Evolutionary conservation across 192 early-diverging fungal species (phyloP).

Genomic region (Linnemannia zychae): DNA sequence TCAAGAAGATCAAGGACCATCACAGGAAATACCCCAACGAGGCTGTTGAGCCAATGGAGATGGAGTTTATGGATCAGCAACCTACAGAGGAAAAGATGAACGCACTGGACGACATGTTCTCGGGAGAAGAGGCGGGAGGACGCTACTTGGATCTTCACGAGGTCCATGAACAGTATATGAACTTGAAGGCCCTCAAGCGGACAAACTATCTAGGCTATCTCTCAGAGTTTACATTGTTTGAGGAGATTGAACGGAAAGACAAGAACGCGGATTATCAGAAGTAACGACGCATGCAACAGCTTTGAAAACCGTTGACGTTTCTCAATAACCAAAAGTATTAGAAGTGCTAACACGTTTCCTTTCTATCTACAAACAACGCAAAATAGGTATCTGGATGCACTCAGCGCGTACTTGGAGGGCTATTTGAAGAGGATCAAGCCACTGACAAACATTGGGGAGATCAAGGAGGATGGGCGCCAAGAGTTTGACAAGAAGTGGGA

Average conservation of each 20-base stretch:
- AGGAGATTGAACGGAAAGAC: conserved; percentile 66
- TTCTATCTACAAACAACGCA: neutral
- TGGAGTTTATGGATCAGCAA: conserved; percentile 77
- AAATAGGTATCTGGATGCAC: conserved; percentile 71
- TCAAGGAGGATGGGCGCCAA: conserved; percentile 60
- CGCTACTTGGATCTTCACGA: conserved; percentile 90
- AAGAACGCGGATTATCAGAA: conserved; percentile 72
- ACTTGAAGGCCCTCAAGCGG: conserved; percentile 75
- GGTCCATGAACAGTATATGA: conserved; percentile 85
- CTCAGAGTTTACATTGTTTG: conserved; percentile 73
- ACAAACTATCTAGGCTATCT: conserved; percentile 80
- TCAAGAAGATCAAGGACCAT: conserved; percentile 85
- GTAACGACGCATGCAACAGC: conserved; percentile 46
- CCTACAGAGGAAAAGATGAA: conserved; percentile 55
- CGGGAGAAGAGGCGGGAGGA: conserved; percentile 92
- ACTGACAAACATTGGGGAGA: conserved; percentile 74
- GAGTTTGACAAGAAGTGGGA: conserved; percentile 79
- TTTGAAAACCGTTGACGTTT: neutral
- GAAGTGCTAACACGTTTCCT: neutral
- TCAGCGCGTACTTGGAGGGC: conserved; percentile 78
- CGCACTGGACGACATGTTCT: conserved; percentile 89
- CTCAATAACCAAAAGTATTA: neutral
- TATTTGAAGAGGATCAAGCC: conserved; percentile 84
- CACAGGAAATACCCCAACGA: conserved; percentile 85
- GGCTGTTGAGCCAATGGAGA: conserved; percentile 82